Evolutionary conservation across 2,329 filamentous ascomycete species (phyloP).

Genomic region (Botrytis sinoallii): DNA sequence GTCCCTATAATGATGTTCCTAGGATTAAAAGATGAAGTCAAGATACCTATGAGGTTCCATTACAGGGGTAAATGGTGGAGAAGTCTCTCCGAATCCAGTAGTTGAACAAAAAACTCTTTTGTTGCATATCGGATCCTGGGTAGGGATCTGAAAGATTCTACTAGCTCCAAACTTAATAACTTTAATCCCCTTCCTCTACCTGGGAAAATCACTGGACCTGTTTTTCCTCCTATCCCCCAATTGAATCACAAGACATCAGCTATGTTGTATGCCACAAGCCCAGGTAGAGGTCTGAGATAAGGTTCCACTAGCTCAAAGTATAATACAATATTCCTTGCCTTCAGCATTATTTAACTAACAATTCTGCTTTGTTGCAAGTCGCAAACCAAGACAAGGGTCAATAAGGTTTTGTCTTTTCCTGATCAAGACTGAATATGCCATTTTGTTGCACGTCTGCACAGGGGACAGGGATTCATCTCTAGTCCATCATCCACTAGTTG

Average conservation of each 20-base stretch:
- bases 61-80: not conserved
- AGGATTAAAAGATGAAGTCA: not conserved
- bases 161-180: not conserved
- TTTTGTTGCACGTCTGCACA: slow-evolving; percentile 1
- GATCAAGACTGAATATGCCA: not conserved
- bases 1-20: not conserved
- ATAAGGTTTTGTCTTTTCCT: not conserved
- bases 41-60: not conserved
- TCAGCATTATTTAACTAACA: not conserved
- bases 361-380: not conserved
- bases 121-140: not conserved
- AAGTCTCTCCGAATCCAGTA: not conserved
- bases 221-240: not conserved
- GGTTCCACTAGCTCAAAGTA: not conserved
- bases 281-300: not conserved
- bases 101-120: not conserved
- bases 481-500: not conserved
- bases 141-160: not conserved
- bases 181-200: too few relatives aligned
- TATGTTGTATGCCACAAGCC: not conserved
- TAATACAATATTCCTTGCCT: not conserved
- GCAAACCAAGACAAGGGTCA: not conserved
- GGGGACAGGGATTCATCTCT: not conserved
- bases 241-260: not conserved
- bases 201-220: not conserved